Base-by-base conservation (phyloP, 768 basidiomycete species). In the Tricholoma sp. region DNA sequence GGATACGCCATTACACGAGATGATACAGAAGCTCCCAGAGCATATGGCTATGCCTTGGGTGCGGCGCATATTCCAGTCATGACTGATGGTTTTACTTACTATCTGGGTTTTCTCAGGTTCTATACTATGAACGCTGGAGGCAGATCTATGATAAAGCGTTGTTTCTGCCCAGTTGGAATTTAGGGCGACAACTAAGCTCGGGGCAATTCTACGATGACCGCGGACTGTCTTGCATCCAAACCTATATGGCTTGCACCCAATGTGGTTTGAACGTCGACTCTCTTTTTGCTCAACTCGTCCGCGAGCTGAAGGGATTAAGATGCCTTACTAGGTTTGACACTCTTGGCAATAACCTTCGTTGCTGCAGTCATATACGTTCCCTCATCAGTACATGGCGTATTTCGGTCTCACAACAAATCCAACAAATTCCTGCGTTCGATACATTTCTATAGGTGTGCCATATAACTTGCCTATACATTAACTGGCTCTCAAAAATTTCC, bases 11-110 rank as follows among this genome's bases (percentile, higher is more conserved):
- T 21, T 54, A 16, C 9, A 8, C 12, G 53, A 54, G 8, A 32
- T 54, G 37, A 16, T 43, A n/a, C 18, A 24, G 0, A 32, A 21
- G 24, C 18, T 54, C 9, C 53, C 53, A 29, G 16, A 6, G 9
- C 24, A 54, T 12, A 39, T 54, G 24, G 43, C 43, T 19, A 29
- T 54, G n/a, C 53, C 53, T 11, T 54, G 53, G 53, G 53, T 54
- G 22, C 21, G 53, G 39, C 39, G 39, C 14, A 22, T 22, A 46
- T 5, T 24, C 12, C 19, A 22, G 22, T 46, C 14, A 5, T n/a
- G n/a, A n/a, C 27, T 8, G 7, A 16, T 49, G 14, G 6, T 29
- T n/a, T 49, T 2, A 27, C 16, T 5, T 4, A 2, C 45, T 45
- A 11, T 29, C 14, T 7, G 4, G 21, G 4, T 46, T 24, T 46